Base-by-base conservation (phyloP, 164 flowering plant species). In the Vitis riparia region DNA sequence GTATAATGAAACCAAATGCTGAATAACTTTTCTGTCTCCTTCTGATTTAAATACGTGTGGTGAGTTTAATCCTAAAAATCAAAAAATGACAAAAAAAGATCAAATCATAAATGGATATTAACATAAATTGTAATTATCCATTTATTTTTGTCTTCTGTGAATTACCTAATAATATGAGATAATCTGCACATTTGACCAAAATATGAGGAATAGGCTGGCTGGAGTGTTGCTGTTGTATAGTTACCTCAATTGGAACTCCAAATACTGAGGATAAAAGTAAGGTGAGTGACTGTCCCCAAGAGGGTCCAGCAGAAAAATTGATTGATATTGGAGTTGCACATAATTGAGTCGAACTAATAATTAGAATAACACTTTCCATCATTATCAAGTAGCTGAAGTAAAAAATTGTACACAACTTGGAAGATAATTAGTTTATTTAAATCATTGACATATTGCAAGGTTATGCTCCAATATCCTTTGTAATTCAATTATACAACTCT, bases 131-230 rank as follows among this genome's bases (percentile, higher is more conserved):
- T 19, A 68, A 19, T 9, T 30, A 32, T 37, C 44, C 32, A 66
- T 14, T 14, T 16, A 47, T 17, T 27, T 37, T 27, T 12, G 7
- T 58, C 14, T 52, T 10, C 30, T 23, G 19, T 16, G 12, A 63
- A 59, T 77, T 66, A 94, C 98, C 98, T 85, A 92, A 85, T 70
- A 87, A 69, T 76, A 94, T 67, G 56, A 94, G 96, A 80, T 75
- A 83, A 84, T 94, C 98, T 16, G 97, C 98, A 85, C 94, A 90
- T 66, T 80, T 88, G 68, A 89, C 82, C 84, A 94, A 76, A 69
- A 92, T 80, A 63, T 79, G 72, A 11, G 98, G 98, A 76, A 92
- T 70, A 15, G 89, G 90, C 73, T 77, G 74, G 84, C 72, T 77
- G 52, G 89, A 87, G 65, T 89, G 84, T 75, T 89, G 97, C 17